These are phyloP conservation scores for Penicillium sp. DNA, from an alignment of 2,329 filamentous ascomycete genomes.

Conservation along the genomic window DNA sequence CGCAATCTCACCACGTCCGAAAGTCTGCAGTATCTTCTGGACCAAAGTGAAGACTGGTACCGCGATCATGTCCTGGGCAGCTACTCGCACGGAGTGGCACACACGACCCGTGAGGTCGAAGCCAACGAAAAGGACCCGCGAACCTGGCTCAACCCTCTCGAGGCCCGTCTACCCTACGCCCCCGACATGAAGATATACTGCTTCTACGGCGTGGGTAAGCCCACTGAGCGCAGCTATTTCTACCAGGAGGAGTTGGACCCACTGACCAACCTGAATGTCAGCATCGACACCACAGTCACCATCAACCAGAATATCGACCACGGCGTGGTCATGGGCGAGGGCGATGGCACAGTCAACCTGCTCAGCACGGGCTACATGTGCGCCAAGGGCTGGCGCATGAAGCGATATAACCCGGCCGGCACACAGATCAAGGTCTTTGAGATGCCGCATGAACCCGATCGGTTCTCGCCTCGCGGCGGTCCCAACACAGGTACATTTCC, in stretches of 20 bases:
- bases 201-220: constrained; percentile 92
- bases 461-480: constrained; percentile 74
- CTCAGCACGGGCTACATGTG: constrained; percentile 95
- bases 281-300: constrained; percentile 50
- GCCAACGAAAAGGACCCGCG: constrained; percentile 67
- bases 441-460: constrained; percentile 93
- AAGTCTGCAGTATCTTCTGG: constrained; percentile 71
- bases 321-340: constrained; percentile 91
- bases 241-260: constrained; percentile 69
- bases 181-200: constrained; percentile 92
- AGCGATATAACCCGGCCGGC: constrained; percentile 84
- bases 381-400: constrained; percentile 86
- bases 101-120: constrained; percentile 72
- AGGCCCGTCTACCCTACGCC: constrained; percentile 78
- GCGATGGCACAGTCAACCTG: constrained; percentile 93
- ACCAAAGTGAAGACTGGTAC: constrained; percentile 82
- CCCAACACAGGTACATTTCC: constrained; percentile 55
- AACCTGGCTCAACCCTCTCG: constrained; percentile 97
- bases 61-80: constrained; percentile 62
- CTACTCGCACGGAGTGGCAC: constrained; percentile 86
- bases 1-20: constrained; percentile 75
- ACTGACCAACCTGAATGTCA: constrained; percentile 52
- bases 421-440: constrained; percentile 79
- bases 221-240: constrained; percentile 87
- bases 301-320: constrained; percentile 58